Evolutionary conservation across 768 basidiomycete genomes (phyloP).

Genomic region (Saitozyma sp.): DNA sequence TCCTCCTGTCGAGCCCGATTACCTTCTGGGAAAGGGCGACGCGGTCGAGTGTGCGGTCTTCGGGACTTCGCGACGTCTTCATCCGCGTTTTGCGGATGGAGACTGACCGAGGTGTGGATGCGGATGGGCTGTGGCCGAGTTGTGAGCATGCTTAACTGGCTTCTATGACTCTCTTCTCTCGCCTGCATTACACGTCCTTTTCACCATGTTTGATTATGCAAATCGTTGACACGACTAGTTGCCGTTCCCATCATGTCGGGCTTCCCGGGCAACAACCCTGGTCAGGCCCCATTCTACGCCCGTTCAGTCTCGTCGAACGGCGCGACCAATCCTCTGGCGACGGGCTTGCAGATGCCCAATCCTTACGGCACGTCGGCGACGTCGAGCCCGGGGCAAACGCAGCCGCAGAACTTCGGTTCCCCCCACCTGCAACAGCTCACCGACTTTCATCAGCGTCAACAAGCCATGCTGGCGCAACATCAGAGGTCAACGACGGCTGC

Average conservation of each 20-base stretch:
- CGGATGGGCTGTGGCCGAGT: slow-evolving; percentile 15
- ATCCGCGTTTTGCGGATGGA: slow-evolving; percentile 29
- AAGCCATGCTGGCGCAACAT: slow-evolving; percentile 5
- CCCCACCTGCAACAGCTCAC: slow-evolving; percentile 23
- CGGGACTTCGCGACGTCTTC: not conserved
- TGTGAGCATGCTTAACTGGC: slow-evolving; percentile 40
- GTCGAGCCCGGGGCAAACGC: not conserved
- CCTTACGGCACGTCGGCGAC: too few relatives aligned
- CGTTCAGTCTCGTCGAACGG: too few relatives aligned
- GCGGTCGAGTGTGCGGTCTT: too few relatives aligned
- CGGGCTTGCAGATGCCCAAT: too few relatives aligned
- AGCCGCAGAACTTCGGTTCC: slow-evolving; percentile 14
- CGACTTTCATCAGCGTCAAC: slow-evolving; percentile 27
- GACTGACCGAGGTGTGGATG: slow-evolving; percentile 21
- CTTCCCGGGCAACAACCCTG: too few relatives aligned
- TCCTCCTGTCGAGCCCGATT: slow-evolving; percentile 7
- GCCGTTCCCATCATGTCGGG: too few relatives aligned
- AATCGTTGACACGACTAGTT: too few relatives aligned
- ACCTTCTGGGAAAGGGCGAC: not conserved
- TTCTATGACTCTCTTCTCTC: slow-evolving; percentile 38
- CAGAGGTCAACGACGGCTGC: not conserved
- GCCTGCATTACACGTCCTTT: too few relatives aligned
- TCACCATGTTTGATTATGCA: too few relatives aligned
- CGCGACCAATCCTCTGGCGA: too few relatives aligned
- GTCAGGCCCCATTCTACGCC: too few relatives aligned